phyloP scores from a whole-genome alignment of 2,329 filamentous ascomycete genomes.

The Tothia fuscella region DNA sequence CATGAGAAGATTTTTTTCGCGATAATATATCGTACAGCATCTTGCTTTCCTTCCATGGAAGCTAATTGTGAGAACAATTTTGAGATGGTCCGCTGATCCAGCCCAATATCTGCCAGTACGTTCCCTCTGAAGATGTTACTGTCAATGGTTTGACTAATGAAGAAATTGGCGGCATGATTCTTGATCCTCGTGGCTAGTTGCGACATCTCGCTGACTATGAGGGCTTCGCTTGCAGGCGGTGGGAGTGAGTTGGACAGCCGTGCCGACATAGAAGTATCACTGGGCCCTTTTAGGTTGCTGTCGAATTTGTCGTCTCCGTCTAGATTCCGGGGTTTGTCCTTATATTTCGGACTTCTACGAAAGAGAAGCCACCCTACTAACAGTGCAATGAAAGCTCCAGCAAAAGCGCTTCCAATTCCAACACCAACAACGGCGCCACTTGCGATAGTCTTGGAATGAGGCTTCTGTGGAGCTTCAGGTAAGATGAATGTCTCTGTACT shows the following conservation, averaged over 20 bases:
- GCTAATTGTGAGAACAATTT: not conserved
- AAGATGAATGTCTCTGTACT: no score
- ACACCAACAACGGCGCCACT: not conserved
- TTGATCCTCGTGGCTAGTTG: not conserved
- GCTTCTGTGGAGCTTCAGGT: no score
- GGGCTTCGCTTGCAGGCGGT: not conserved
- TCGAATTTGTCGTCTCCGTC: no score
- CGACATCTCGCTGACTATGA: not conserved
- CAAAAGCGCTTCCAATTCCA: not conserved
- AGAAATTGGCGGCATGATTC: constrained; percentile 1
- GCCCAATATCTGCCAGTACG: not conserved
- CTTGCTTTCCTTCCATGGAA: not conserved
- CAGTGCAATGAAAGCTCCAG: not conserved
- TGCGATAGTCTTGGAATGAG: not conserved
- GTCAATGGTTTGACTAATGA: not conserved
- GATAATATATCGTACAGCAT: not conserved
- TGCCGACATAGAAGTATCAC: not conserved
- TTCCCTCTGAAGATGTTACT: not conserved
- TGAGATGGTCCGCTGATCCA: not conserved
- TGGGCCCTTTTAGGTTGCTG: not conserved
- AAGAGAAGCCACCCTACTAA: not conserved
- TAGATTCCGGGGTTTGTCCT: not conserved
- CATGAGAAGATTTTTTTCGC: not conserved
- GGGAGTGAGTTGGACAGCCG: not conserved
- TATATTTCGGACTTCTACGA: not conserved